These are phyloP conservation scores for Brassica balearica DNA, from an alignment of 441 rosid genomes.

Conservation along the genomic window DNA sequence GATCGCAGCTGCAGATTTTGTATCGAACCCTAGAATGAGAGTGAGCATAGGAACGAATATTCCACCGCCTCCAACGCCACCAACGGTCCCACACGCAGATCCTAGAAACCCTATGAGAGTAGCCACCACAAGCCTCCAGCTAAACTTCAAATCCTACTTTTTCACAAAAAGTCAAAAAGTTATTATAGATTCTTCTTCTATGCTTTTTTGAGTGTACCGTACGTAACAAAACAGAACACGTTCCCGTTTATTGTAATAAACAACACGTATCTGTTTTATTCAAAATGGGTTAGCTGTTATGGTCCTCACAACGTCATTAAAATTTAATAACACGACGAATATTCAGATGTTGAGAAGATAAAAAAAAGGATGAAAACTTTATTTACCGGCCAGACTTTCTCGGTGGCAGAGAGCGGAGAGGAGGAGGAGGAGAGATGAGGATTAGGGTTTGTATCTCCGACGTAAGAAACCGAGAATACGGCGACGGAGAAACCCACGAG, in stretches of 20 bases:
- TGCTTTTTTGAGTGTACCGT: slow-evolving; percentile 5
- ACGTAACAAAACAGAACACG: slow-evolving; percentile 12
- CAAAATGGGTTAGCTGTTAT: background rate
- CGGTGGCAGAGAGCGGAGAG: slow-evolving; percentile 40
- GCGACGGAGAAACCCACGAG: slow-evolving; percentile 68
- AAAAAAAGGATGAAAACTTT: slow-evolving; percentile 1
- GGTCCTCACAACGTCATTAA: background rate
- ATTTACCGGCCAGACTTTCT: slow-evolving; percentile 83
- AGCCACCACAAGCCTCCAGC: slow-evolving; percentile 73
- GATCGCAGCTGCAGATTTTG: slow-evolving; percentile 96
- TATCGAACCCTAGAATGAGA: slow-evolving; percentile 85
- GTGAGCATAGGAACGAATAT: slow-evolving; percentile 98
- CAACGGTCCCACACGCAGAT: slow-evolving; percentile 93
- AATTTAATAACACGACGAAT: background rate
- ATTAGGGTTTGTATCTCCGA: slow-evolving; percentile 37
- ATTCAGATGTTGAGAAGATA: slow-evolving; percentile 1
- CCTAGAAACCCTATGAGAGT: slow-evolving; percentile 88
- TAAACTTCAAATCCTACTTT: slow-evolving; percentile 65
- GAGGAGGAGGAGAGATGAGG: slow-evolving; percentile 35
- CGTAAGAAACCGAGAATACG: slow-evolving; percentile 52
- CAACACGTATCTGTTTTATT: background rate
- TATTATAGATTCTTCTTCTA: slow-evolving; percentile 4
- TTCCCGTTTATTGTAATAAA: background rate
- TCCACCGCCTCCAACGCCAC: slow-evolving; percentile 98
- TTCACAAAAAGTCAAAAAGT: slow-evolving; percentile 6